phyloP scores from a whole-genome alignment of 345 rosid species.

The Balakata baccata region DNA sequence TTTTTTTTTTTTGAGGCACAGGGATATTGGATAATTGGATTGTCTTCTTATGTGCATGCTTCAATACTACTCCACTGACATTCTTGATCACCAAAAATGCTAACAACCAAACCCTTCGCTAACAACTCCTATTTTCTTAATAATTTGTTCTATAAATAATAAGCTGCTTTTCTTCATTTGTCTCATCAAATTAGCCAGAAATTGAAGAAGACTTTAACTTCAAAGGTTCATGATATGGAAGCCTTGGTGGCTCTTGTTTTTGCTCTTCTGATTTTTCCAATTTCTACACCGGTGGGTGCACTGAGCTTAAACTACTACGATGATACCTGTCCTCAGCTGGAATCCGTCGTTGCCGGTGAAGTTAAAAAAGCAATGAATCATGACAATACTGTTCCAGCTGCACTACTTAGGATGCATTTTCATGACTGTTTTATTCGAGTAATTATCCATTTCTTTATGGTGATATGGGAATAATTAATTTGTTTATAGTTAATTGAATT shows the following conservation, averaged over 20 bases:
- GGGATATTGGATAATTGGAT: neutral
- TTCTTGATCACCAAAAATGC: slow-evolving; percentile 59
- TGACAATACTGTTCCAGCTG: slow-evolving; percentile 79
- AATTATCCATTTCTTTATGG: neutral
- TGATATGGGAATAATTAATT: too few relatives aligned
- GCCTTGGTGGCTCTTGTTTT: slow-evolving; percentile 20
- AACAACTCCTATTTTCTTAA: slow-evolving; percentile 38
- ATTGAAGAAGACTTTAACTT: neutral
- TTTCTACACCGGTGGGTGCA: slow-evolving; percentile 37
- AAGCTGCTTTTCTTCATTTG: neutral
- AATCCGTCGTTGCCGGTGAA: slow-evolving; percentile 43
- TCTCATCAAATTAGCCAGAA: neutral
- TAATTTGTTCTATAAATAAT: neutral
- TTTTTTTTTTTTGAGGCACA: too few relatives aligned
- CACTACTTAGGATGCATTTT: slow-evolving; percentile 81
- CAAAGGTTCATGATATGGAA: slow-evolving; percentile 22
- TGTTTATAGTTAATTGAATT: too few relatives aligned
- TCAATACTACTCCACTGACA: slow-evolving; percentile 41
- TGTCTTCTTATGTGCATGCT: slow-evolving; percentile 25
- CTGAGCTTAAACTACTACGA: slow-evolving; percentile 61
- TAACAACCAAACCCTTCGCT: slow-evolving; percentile 41
- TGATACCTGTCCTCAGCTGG: slow-evolving; percentile 56
- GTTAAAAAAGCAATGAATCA: slow-evolving; percentile 60
- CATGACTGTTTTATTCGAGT: slow-evolving; percentile 83
- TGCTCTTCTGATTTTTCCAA: slow-evolving; percentile 21